Base-by-base conservation (phyloP, 2,329 filamentous ascomycete genomes). In the Penicillium sp. region DNA sequence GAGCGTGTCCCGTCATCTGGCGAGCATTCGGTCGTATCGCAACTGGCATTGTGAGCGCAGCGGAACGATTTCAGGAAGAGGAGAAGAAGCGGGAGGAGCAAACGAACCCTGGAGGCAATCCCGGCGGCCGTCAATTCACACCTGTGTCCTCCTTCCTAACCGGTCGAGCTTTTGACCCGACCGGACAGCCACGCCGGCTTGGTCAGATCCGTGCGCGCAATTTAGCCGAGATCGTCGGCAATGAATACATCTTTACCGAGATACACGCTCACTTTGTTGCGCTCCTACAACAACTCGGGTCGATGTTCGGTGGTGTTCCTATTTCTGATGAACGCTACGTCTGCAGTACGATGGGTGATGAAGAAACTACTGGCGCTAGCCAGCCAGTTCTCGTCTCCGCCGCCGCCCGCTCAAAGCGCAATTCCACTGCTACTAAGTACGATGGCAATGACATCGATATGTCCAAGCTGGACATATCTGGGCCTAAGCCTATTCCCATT, bases 111-210 rank as follows among this genome's bases (percentile, higher is more conserved):
- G 53, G 64, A 9, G 69, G 63, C 53, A 60, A 64, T n/a, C 59
- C 62, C 31, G 67, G 65, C 10, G 65, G 63, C 24, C 73, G 77
- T 55, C 79, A 78, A 56, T 82, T 83, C 61, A 82, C 81, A 0
- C 82, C 82, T 0, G 79, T 85, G 14, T 84, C 82, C 2, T 84
- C 82, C 1, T 86, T 86, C 68, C 72, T 86, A 21, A 82, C 82
- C 1, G 82, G 82, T 33, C 82, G 84, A 48, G 78, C 76, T 35
- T 72, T 83, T 24, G 83, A 85, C 59, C 82, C 82, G 2, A 81
- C 84, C 63, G 82, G 83, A 7, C 81, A 81, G 56, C 78, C 80
- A 39, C 78, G 82, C 46, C 74, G 81, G 9, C 77, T 76, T 5
- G 81, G 81, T 48, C 81, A 82, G 54, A 80, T 82, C 64, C 79